Evolutionary conservation across 2,329 filamentous ascomycete genomes (phyloP), one percentile per base, ranked within the genome.

Genomic region (Diaporthe citri): DNA sequence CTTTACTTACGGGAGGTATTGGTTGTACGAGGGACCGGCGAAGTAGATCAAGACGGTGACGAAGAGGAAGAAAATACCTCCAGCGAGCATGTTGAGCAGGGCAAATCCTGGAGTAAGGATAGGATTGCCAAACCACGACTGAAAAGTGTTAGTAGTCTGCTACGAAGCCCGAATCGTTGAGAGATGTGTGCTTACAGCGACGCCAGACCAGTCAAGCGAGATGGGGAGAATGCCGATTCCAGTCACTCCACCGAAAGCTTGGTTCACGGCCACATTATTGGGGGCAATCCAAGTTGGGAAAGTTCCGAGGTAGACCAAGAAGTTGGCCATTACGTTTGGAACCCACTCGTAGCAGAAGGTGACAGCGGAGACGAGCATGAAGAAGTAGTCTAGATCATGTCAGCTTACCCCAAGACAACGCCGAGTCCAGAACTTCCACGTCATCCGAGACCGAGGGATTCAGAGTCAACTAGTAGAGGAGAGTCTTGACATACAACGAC

Each of bases 241-340:
- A 20, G 64, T 69, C 22, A 69, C 64, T 7, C 64, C 64, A 39
- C 64, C 64, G 4, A 69, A 69, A 4, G 64, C 64, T 15, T 69
- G 64, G 48, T 69, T 69, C 34, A 69, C 64, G 13, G 46, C 57
- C 17, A 75, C 55, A 8, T 75, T 73, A 22, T 56, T 28, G 2
- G 74, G 74, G 4, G 70, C 62, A 25, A 75, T 70, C 74, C 74
- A 75, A 4, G 74, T 75, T 8, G 64, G 64, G 48, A 69, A 69
- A 4, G 34, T 55, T 28, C 64, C 64, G 9, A 69, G 64, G 48
- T 69, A 69, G 4, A 55, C 48, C 55, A 75, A 48, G 36, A 72
- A 75, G 55, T 75, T 75, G 5, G 60, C 66, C 55, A 75, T 59
- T n/a, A 73, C 71, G n/a, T 75, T 75, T 4, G 74, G 74, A 1